Conservation (phyloP, 2,329 filamentous ascomycete species). For the Lecanicillium sp. region DNA sequence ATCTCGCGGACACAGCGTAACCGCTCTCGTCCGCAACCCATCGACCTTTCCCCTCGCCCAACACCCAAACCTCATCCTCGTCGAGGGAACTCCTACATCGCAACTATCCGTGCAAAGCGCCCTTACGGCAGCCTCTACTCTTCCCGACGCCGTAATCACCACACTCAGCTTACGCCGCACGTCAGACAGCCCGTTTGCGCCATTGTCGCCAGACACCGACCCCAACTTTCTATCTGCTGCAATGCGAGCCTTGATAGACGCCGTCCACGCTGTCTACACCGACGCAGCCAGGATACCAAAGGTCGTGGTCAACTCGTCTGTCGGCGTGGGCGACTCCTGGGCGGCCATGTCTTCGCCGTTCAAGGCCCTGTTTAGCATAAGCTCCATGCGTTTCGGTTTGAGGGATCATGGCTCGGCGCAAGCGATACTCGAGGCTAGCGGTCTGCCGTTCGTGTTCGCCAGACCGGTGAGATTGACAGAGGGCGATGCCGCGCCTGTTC, state of each 20-base stretch:
- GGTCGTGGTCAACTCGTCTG: constrained; percentile 41
- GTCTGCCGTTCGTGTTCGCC: constrained; percentile 30
- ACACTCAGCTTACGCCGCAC: constrained; percentile 39
- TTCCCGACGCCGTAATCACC: constrained; percentile 33
- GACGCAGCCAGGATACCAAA: constrained; percentile 21
- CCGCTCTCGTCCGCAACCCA: constrained; percentile 35
- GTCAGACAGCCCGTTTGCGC: constrained; percentile 39
- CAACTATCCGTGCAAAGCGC: constrained; percentile 27
- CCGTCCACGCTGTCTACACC: constrained; percentile 24
- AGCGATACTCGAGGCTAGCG: constrained; percentile 25
- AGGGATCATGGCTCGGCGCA: constrained; percentile 42
- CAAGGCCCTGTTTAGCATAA: constrained; percentile 33
- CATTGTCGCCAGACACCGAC: constrained; percentile 27
- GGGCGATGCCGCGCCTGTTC: not conserved
- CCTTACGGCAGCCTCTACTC: constrained; percentile 17
- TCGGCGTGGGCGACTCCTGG: constrained; percentile 40
- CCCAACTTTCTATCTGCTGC: constrained; percentile 38
- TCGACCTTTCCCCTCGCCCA: constrained; percentile 18
- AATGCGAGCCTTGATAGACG: constrained; percentile 25
- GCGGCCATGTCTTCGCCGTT: constrained; percentile 31
- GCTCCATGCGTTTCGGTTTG: constrained; percentile 36
- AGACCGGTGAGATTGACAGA: constrained; percentile 32
- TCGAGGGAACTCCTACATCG: constrained; percentile 29
- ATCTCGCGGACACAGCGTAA: constrained; percentile 31
- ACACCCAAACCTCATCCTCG: constrained; percentile 25